Percentiles rank a stretch among this genome's conserved stretches.
Conservation (phyloP, 176 grass and related monocot species). For the Stipa capillata region DNA sequence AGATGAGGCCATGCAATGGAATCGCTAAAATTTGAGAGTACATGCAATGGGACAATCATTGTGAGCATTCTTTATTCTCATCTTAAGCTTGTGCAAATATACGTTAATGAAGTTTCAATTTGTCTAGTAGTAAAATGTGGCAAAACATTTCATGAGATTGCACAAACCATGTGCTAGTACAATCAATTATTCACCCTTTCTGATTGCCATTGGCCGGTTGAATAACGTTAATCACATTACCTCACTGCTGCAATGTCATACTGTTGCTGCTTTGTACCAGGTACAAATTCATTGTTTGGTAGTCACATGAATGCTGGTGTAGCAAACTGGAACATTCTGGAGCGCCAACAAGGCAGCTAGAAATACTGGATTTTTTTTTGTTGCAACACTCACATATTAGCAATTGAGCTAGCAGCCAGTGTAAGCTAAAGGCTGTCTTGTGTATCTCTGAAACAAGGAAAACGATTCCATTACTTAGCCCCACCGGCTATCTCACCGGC, state of each 20-base stretch:
- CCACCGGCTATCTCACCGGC: no score
- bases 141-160: not conserved
- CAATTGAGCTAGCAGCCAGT: not conserved
- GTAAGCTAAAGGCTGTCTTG: not conserved
- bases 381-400: not conserved
- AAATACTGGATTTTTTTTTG: not conserved
- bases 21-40: not conserved
- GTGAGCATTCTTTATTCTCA: not conserved
- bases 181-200: not conserved
- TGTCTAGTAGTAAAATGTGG: not conserved
- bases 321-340: not conserved
- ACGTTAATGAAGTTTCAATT: not conserved
- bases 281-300: not conserved
- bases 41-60: not conserved
- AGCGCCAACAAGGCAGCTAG: not conserved
- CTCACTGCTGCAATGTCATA: not conserved
- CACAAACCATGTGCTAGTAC: not conserved
- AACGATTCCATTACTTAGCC: no score
- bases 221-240: not conserved
- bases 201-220: not conserved
- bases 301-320: not conserved
- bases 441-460: no score
- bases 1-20: not conserved
- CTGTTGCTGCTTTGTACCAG: not conserved
- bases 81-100: not conserved